A percentile compares a stretch with the other conserved stretches of the same genome.
phyloP scores from a whole-genome alignment of 164 flowering plant species.

The Tetracentron sinense region DNA sequence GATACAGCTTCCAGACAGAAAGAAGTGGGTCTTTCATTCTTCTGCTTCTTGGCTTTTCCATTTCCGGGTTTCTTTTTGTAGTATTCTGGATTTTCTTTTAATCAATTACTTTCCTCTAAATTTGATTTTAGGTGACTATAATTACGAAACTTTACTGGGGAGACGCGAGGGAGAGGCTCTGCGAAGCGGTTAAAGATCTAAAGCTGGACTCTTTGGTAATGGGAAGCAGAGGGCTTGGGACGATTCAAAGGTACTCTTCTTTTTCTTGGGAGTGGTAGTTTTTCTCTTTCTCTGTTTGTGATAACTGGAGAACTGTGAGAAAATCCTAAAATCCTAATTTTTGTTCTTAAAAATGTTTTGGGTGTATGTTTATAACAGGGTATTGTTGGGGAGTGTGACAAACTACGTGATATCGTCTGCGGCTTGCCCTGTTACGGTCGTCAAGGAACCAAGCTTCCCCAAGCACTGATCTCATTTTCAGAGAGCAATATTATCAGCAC shows the following conservation, averaged over 20 bases:
- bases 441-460: conserved; percentile 32
- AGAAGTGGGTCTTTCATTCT: conserved; percentile 31
- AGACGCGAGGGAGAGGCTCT: conserved; percentile 73
- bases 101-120: no score
- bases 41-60: neutral
- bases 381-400: conserved; percentile 65
- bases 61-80: no score
- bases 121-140: conserved; percentile 40
- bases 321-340: no score
- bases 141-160: conserved; percentile 85
- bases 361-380: conserved; percentile 33
- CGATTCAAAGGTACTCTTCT: no score
- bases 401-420: conserved; percentile 32
- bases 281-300: no score
- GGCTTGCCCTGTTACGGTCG: conserved; percentile 48
- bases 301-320: no score
- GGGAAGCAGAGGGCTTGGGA: no score
- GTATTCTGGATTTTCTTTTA: no score
- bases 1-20: conserved; percentile 56
- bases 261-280: no score
- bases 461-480: no score
- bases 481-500: no score
- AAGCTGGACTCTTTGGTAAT: conserved; percentile 62
- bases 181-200: conserved; percentile 44
- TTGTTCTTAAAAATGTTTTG: neutral